Percentiles rank a stretch among this genome's conserved stretches.
These are phyloP conservation scores for Elsinoe australis DNA, from an alignment of 2,329 filamentous ascomycete genomes.

Conservation along the genomic window DNA sequence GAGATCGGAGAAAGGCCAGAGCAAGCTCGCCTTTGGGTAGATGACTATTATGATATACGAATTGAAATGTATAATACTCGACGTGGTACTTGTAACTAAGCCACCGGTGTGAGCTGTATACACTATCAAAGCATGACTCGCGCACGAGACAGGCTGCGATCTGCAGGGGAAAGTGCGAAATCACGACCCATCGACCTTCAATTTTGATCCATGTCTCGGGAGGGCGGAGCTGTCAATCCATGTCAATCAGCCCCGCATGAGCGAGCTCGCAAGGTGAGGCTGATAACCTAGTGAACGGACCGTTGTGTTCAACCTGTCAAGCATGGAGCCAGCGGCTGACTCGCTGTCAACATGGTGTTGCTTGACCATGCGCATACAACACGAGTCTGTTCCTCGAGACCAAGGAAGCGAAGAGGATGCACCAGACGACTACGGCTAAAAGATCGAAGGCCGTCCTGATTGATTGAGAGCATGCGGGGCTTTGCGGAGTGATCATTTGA, in stretches of 20 bases:
- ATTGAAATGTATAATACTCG: not conserved
- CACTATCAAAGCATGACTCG: too few species aligned
- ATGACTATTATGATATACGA: too few species aligned
- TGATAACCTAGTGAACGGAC: conserved; percentile 4
- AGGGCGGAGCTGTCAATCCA: too few species aligned
- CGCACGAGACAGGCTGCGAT: too few species aligned
- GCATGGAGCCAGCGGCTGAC: conserved; percentile 5
- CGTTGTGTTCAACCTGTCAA: not conserved
- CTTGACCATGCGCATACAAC: too few species aligned
- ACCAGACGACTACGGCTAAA: not conserved
- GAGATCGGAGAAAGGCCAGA: conserved; percentile 38
- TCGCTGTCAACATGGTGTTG: conserved; percentile 2
- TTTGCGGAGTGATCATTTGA: conserved; percentile 8
- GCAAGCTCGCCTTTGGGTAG: conserved; percentile 38
- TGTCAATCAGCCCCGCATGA: too few species aligned
- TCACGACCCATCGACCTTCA: too few species aligned
- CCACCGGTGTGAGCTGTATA: too few species aligned
- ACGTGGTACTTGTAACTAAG: not conserved
- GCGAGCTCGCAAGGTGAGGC: conserved; percentile 4
- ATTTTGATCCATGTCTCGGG: too few species aligned
- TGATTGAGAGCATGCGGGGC: conserved; percentile 3
- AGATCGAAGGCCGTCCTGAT: not conserved
- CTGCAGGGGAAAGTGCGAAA: too few species aligned
- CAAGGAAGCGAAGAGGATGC: not conserved
- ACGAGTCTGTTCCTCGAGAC: too few species aligned